A percentile compares a stretch with the other conserved stretches of the same genome.
These are phyloP conservation scores for Lactifluus echinatus DNA, from an alignment of 768 basidiomycete genomes.

Conservation along the genomic window DNA sequence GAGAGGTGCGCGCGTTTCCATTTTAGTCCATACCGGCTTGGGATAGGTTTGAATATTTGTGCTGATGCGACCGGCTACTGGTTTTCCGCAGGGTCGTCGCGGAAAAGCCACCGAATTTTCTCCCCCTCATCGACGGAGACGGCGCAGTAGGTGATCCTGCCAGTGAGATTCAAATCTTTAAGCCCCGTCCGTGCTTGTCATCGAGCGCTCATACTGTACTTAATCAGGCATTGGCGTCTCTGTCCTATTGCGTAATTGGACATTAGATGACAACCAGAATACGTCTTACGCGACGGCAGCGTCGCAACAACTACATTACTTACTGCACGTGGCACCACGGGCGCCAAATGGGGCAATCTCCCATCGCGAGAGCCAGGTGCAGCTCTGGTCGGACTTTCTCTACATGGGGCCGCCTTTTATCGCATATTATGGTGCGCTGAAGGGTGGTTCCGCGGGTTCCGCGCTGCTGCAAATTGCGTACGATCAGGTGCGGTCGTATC, in stretches of 20 bases:
- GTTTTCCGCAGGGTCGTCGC: slow-evolving; percentile 31
- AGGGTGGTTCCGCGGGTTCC: slow-evolving; percentile 29
- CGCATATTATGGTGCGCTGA: slow-evolving; percentile 50
- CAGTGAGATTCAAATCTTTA: slow-evolving; percentile 28
- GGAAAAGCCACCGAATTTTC: slow-evolving; percentile 29
- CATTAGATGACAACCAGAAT: slow-evolving; percentile 29
- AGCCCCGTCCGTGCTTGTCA: not conserved
- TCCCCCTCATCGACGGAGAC: slow-evolving; percentile 39
- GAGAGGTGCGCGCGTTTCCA: slow-evolving; percentile 26
- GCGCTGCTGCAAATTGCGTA: slow-evolving; percentile 41
- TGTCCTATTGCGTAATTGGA: slow-evolving; percentile 48
- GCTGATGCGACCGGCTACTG: not conserved
- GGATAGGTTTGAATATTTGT: not conserved
- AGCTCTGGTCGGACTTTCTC: slow-evolving; percentile 51
- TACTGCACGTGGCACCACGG: slow-evolving; percentile 37
- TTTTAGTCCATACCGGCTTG: not conserved
- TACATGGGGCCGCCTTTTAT: slow-evolving; percentile 62
- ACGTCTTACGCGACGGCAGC: slow-evolving; percentile 35
- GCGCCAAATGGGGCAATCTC: slow-evolving; percentile 50
- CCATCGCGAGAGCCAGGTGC: slow-evolving; percentile 43
- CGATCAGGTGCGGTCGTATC: slow-evolving; percentile 48
- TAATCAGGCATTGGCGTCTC: slow-evolving; percentile 20
- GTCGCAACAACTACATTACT: slow-evolving; percentile 38
- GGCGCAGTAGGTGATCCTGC: slow-evolving; percentile 58
- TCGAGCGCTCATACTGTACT: not conserved